Evolutionary conservation across 495 filamentous ascomycete genomes (phyloP).

Genomic region (Clavariopsis aquatica): DNA sequence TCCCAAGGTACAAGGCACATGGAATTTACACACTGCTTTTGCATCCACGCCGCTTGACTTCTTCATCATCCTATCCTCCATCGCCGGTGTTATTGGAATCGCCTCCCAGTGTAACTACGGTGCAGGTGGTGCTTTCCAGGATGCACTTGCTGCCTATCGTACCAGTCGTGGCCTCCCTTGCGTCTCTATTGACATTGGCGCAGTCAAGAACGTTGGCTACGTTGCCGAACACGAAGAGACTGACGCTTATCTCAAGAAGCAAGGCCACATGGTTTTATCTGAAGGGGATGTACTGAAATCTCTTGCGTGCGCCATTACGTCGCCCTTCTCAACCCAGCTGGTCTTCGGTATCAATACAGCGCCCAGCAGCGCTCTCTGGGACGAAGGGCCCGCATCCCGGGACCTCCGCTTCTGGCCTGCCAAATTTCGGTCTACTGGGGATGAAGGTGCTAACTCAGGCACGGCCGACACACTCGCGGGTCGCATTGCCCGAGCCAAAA

Average conservation of each 20-base stretch:
- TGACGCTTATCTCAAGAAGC: background rate
- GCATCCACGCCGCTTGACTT: slow-evolving; percentile 21
- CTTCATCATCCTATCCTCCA: slow-evolving; percentile 30
- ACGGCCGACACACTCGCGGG: background rate
- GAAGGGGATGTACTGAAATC: background rate
- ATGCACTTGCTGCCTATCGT: slow-evolving; percentile 22
- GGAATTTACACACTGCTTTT: slow-evolving; percentile 9
- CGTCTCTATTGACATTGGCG: slow-evolving; percentile 27
- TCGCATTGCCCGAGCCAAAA: background rate
- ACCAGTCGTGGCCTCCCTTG: background rate
- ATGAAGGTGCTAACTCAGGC: background rate
- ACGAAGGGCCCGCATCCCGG: background rate
- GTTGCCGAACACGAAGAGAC: slow-evolving; percentile 17
- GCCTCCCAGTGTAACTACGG: slow-evolving; percentile 28
- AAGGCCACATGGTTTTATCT: background rate
- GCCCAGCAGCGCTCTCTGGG: background rate
- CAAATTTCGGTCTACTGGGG: background rate
- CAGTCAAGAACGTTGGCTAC: slow-evolving; percentile 26
- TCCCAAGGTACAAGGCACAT: slow-evolving; percentile 17
- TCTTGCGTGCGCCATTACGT: background rate
- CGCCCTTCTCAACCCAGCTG: background rate
- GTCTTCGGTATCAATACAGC: slow-evolving; percentile 11
- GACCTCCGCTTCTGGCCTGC: slow-evolving; percentile 1
- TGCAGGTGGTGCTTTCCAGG: slow-evolving; percentile 27
- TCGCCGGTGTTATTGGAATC: slow-evolving; percentile 28